Evolutionary conservation across 2,329 filamentous ascomycete genomes (phyloP).

Genomic region (Phymatotrichopsis omnivora): DNA sequence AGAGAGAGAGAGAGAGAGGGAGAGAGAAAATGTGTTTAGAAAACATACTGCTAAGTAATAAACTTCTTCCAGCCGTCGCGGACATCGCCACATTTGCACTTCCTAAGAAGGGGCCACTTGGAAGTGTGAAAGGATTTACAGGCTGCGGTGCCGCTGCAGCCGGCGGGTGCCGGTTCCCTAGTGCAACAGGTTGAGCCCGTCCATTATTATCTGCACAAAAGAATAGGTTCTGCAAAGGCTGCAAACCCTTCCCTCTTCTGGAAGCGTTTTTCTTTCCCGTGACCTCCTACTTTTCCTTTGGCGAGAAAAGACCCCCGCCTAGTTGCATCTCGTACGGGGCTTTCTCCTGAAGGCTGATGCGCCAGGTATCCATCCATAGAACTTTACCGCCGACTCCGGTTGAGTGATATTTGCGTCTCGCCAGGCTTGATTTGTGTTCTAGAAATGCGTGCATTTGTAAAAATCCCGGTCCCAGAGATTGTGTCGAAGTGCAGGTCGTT

Average conservation of each 20-base stretch:
- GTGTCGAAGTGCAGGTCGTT: conserved; percentile 50
- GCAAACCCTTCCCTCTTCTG: background rate
- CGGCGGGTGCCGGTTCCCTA: background rate
- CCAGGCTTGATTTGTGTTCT: conserved; percentile 57
- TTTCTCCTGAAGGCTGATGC: conserved; percentile 41
- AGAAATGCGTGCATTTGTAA: conserved; percentile 54
- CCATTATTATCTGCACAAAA: background rate
- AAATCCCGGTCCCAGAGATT: conserved; percentile 32
- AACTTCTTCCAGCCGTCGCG: no score
- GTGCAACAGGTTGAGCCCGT: background rate
- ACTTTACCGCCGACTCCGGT: conserved; percentile 47
- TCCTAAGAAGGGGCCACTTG: no score
- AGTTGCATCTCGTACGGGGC: conserved; percentile 5
- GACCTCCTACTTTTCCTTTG: conserved; percentile 22
- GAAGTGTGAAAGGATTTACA: no score
- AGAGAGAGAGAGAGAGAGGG: no score
- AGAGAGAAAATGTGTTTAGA: no score
- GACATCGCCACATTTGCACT: no score
- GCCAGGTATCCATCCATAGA: conserved; percentile 48
- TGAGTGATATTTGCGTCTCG: conserved; percentile 46
- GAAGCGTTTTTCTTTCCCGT: conserved; percentile 5
- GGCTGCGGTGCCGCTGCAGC: no score
- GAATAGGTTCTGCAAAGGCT: background rate
- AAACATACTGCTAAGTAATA: no score
- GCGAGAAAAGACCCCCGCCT: conserved; percentile 15